Evolutionary conservation across 495 filamentous ascomycete genomes (phyloP), one percentile per base, ranked within the genome.

Genomic region (Penicillium cinerascens): DNA sequence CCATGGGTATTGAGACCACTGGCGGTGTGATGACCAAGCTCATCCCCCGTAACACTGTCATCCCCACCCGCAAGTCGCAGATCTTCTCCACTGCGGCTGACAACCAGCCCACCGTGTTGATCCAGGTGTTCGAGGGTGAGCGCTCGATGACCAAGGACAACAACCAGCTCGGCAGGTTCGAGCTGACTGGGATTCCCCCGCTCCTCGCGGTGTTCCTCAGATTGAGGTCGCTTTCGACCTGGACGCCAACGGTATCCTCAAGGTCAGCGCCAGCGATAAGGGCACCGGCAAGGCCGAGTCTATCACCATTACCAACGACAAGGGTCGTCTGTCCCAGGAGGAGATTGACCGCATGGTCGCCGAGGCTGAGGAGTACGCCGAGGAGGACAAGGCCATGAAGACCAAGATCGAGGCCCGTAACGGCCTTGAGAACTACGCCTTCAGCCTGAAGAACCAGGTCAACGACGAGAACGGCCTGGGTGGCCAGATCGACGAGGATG

Each of bases 101-200:
- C 78, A 98, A 97, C 85, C 93, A 98, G 79, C 93, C 93, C 54
- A 93, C 92, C 85, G 93, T 98, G 64, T 84, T 97, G 63, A 97
- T 98, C 75, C 93, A 97, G 78, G 93, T 98, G 70, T 98, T 89
- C 81, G 93, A 98, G 85, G 93, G 93, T 84, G 93, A 98, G 80
- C 91, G 91, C 80, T 87, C 89, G 65, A 88, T 88, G 68, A 97
- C 95, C 69, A 97, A 97, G 86, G 93, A 98, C 84, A 98, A 97
- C 87, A 97, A 97, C 84, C 71, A 89, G 56, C 83, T 98, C 63
- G 93, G 93, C 75, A 97, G 97, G 81, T 98, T 98, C 78, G 95
- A 97, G 77, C 87, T 98, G 44, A 95, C 91, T 54, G 89, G 90
- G 58, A 98, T 98, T 61, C 93, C 93, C 39, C 92, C 93, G 95